phyloP scores from a whole-genome alignment of 495 filamentous ascomycete species.

The Staphylotrichum longicolle region DNA sequence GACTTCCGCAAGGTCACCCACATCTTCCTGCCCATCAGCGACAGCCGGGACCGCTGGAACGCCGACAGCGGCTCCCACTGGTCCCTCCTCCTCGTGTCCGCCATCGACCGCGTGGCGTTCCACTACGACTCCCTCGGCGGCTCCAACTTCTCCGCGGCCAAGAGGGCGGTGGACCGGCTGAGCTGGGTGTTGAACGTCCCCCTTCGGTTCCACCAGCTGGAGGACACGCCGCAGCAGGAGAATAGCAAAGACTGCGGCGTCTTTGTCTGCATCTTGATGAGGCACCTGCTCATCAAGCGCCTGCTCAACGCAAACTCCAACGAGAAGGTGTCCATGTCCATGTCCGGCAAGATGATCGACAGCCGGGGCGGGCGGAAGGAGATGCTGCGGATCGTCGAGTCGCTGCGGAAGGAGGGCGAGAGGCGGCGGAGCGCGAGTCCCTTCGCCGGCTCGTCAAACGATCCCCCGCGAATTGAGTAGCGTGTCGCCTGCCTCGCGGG shows the following conservation, averaged over 20 bases:
- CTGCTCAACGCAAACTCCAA: slow-evolving; percentile 71
- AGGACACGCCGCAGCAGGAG: slow-evolving; percentile 86
- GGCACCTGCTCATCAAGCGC: slow-evolving; percentile 77
- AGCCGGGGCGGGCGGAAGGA: slow-evolving; percentile 73
- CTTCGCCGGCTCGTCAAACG: slow-evolving; percentile 31
- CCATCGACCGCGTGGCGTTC: slow-evolving; percentile 87
- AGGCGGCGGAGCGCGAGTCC: slow-evolving; percentile 51
- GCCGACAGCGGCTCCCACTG: slow-evolving; percentile 93
- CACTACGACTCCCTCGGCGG: slow-evolving; percentile 92
- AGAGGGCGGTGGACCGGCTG: slow-evolving; percentile 62
- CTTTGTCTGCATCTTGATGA: slow-evolving; percentile 92
- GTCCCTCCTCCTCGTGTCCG: slow-evolving; percentile 86
- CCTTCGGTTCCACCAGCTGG: slow-evolving; percentile 70
- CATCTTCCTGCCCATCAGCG: slow-evolving; percentile 96
- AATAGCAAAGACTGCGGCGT: slow-evolving; percentile 94
- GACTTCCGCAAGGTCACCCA: slow-evolving; percentile 81
- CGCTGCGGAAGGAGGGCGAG: slow-evolving; percentile 77
- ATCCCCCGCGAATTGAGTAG: slow-evolving; percentile 40
- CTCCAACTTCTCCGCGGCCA: slow-evolving; percentile 71
- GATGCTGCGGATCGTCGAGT: slow-evolving; percentile 84
- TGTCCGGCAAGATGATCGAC: slow-evolving; percentile 77
- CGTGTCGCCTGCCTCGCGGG: neutral
- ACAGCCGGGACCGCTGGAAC: slow-evolving; percentile 68
- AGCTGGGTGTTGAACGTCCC: slow-evolving; percentile 62
- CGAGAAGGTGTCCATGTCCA: slow-evolving; percentile 89